Evolutionary conservation across 2,329 filamentous ascomycete genomes (phyloP).

Genomic region (Nemania serpens): DNA sequence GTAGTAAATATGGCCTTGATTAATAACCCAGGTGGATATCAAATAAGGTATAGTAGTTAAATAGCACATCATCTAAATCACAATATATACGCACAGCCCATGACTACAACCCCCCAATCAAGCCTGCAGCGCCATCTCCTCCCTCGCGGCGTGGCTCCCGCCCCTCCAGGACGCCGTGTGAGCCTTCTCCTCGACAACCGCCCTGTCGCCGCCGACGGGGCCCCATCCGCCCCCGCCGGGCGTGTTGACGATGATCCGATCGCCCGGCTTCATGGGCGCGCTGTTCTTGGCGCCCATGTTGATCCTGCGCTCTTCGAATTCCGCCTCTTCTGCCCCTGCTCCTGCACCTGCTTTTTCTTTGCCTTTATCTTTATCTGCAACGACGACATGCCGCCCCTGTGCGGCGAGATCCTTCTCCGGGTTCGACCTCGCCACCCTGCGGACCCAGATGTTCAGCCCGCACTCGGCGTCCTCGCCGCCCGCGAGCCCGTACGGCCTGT

Average conservation of each 20-base stretch:
- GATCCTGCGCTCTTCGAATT: conserved; percentile 65
- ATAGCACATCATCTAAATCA: too few species aligned
- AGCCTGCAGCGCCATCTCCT: conserved; percentile 63
- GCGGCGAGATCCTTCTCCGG: conserved; percentile 47
- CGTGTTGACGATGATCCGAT: conserved; percentile 77
- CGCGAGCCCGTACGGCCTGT: conserved; percentile 77
- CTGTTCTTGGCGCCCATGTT: conserved; percentile 82
- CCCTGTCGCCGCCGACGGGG: conserved; percentile 59
- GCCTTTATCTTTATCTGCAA: not conserved
- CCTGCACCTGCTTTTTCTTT: too few species aligned
- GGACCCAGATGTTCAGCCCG: conserved; percentile 86
- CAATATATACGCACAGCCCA: not conserved
- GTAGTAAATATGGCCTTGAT: too few species aligned
- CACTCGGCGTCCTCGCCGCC: conserved; percentile 80
- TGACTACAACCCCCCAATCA: conserved; percentile 2
- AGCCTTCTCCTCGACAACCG: conserved; percentile 58
- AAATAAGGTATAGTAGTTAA: too few species aligned
- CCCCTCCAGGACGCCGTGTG: conserved; percentile 57
- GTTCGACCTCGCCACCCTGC: conserved; percentile 66
- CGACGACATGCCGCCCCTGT: conserved; percentile 18
- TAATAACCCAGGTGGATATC: too few species aligned
- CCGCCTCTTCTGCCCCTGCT: too few species aligned
- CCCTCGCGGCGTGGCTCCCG: conserved; percentile 60
- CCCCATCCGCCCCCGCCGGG: conserved; percentile 84
- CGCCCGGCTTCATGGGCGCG: conserved; percentile 74